A percentile compares a stretch with the other conserved stretches of the same genome.
phyloP scores from a whole-genome alignment of 2,329 filamentous ascomycete genomes.

The Beauveria sp. region DNA sequence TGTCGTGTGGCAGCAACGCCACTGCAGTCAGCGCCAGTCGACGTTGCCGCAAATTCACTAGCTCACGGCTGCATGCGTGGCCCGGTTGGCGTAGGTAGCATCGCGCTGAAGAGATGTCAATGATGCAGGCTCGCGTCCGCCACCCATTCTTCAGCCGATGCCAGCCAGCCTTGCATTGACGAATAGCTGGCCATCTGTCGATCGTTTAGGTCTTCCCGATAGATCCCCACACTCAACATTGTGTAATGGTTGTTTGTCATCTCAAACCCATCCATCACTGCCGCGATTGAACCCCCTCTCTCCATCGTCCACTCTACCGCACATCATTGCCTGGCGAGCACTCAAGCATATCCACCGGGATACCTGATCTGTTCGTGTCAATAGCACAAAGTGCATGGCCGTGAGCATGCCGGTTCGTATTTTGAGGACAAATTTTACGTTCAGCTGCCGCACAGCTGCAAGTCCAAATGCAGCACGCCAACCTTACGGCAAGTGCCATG shows the following conservation, averaged over 20 bases:
- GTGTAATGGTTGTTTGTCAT: not conserved
- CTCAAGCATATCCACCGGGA: not conserved
- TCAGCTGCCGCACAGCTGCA: not conserved
- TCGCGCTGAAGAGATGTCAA: not conserved
- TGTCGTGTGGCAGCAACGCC: slow-evolving; percentile 2
- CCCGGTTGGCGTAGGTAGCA: not conserved
- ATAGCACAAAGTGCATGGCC: not conserved
- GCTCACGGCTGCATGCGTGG: not conserved
- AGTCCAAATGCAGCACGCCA: not conserved
- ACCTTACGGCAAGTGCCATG: not conserved
- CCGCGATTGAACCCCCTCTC: not conserved
- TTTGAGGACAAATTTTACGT: too few relatives aligned
- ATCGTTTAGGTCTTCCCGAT: not conserved
- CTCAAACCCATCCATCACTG: not conserved
- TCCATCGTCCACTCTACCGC: not conserved
- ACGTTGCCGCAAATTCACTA: not conserved
- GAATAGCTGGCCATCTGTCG: not conserved
- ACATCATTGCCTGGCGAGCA: not conserved
- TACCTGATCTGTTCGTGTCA: too few relatives aligned
- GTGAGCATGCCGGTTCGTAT: not conserved
- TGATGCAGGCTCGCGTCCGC: not conserved
- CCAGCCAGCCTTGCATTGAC: not conserved
- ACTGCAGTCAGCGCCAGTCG: not conserved
- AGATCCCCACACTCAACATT: not conserved
- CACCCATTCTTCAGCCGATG: not conserved